phyloP scores from a whole-genome alignment of 495 filamentous ascomycete genomes.

The Xylaria longipes region DNA sequence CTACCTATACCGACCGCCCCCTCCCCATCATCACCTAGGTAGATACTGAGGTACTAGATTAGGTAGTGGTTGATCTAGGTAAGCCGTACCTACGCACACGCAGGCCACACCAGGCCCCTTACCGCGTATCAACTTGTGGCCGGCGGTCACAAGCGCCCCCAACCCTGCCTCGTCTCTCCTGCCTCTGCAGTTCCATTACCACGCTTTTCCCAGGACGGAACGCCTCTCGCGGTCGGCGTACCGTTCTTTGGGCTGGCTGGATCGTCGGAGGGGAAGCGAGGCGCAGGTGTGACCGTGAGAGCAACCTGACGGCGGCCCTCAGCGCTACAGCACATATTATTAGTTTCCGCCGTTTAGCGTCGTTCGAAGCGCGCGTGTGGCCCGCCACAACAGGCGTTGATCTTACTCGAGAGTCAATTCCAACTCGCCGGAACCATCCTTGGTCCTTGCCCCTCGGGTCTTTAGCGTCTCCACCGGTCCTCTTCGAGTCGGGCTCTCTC shows the following conservation, averaged over 20 bases:
- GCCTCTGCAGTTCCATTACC: slow-evolving; percentile 2
- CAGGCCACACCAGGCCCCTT: not conserved
- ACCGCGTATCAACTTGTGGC: slow-evolving; percentile 6
- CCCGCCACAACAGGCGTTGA: slow-evolving; percentile 5
- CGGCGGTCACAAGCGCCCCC: slow-evolving; percentile 1
- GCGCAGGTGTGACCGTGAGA: slow-evolving; percentile 3
- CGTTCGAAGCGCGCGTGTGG: slow-evolving; percentile 11
- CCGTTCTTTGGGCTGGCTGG: not conserved
- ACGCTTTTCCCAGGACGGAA: slow-evolving; percentile 14
- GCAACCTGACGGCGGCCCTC: not conserved
- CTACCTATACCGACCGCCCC: not conserved
- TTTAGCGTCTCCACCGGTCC: slow-evolving; percentile 39
- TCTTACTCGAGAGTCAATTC: slow-evolving; percentile 24
- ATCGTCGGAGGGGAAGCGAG: slow-evolving; percentile 3
- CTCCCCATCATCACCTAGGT: not conserved
- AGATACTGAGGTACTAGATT: not conserved
- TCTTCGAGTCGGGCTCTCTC: slow-evolving; percentile 25
- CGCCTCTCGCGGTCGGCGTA: slow-evolving; percentile 12
- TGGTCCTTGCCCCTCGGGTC: slow-evolving; percentile 30
- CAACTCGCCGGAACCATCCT: slow-evolving; percentile 37
- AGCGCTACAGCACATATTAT: not conserved
- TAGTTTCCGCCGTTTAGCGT: not conserved
- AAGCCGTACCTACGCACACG: slow-evolving; percentile 14
- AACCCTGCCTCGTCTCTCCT: slow-evolving; percentile 1
- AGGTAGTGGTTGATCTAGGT: slow-evolving; percentile 1